Evolutionary conservation across 1,139 yeast species (phyloP).

Genomic region (Diutina rugosa): DNA sequence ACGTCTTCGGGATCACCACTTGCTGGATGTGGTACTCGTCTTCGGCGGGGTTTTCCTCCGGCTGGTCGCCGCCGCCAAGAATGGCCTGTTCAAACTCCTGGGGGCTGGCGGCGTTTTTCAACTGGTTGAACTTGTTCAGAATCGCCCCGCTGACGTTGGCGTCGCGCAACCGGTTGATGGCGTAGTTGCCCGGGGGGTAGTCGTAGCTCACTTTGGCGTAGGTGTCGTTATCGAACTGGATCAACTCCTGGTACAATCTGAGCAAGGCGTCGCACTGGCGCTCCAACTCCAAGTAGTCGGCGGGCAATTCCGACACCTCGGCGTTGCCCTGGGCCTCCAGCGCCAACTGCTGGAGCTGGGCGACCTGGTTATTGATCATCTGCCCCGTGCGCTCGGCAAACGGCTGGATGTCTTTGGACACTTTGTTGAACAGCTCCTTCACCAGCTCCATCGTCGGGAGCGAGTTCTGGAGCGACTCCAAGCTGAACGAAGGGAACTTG

Average conservation of each 20-base stretch:
- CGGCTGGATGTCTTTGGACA: slow-evolving; percentile 18
- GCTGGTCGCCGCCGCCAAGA: slow-evolving; percentile 12
- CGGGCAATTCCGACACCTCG: slow-evolving; percentile 54
- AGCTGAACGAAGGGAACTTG: slow-evolving; percentile 34
- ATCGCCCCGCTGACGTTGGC: slow-evolving; percentile 51
- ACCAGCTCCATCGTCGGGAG: slow-evolving; percentile 29
- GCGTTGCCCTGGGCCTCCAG: slow-evolving; percentile 11
- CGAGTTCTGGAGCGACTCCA: slow-evolving; percentile 32
- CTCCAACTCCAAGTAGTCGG: slow-evolving; percentile 57
- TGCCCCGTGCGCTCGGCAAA: slow-evolving; percentile 28
- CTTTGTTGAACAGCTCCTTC: slow-evolving; percentile 14
- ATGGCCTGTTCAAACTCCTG: slow-evolving; percentile 49
- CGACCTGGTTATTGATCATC: slow-evolving; percentile 24
- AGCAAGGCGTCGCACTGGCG: slow-evolving; percentile 51
- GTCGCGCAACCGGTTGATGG: slow-evolving; percentile 32
- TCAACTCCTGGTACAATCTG: slow-evolving; percentile 44
- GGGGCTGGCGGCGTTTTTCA: slow-evolving; percentile 48
- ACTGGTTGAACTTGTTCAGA: slow-evolving; percentile 40
- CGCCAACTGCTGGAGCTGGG: slow-evolving; percentile 33
- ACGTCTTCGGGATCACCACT: slow-evolving; percentile 31
- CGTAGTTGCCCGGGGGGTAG: slow-evolving; percentile 55
- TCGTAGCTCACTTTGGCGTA: slow-evolving; percentile 58
- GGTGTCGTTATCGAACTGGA: slow-evolving; percentile 44
- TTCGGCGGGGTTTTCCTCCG: slow-evolving; percentile 8
- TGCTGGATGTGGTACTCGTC: slow-evolving; percentile 12